phyloP scores from a whole-genome alignment of 495 filamentous ascomycete genomes.

The Tetracladium marchalianum region DNA sequence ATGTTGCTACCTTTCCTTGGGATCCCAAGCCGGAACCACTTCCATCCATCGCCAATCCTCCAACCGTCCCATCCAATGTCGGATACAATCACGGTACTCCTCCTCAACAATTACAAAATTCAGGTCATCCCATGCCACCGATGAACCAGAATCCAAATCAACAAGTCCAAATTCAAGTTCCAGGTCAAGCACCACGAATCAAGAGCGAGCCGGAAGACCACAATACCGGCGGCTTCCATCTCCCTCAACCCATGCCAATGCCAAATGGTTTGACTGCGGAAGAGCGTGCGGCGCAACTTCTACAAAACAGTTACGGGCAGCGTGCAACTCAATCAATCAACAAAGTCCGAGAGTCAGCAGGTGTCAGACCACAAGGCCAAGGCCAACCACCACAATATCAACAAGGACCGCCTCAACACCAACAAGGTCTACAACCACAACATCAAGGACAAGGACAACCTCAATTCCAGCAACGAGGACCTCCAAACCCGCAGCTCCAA shows the following conservation, averaged over 20 bases:
- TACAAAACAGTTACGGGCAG: conserved; percentile 62
- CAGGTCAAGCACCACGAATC: conserved; percentile 33
- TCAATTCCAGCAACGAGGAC: conserved; percentile 24
- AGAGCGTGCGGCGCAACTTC: conserved; percentile 53
- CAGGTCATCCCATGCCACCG: conserved; percentile 4
- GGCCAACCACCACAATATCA: conserved; percentile 36
- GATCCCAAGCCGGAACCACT: conserved; percentile 59
- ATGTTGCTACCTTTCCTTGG: conserved; percentile 89
- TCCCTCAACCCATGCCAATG: conserved; percentile 16
- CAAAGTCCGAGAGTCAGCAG: conserved; percentile 35
- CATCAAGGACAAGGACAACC: conserved; percentile 31
- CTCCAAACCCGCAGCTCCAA: conserved; percentile 7
- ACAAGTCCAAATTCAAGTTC: background rate
- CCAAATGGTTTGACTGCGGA: conserved; percentile 35
- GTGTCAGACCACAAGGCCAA: conserved; percentile 27
- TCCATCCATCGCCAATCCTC: conserved; percentile 28
- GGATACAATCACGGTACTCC: conserved; percentile 16
- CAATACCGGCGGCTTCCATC: conserved; percentile 23
- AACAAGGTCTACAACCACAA: conserved; percentile 31
- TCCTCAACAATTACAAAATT: conserved; percentile 1
- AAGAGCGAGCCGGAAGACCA: conserved; percentile 62
- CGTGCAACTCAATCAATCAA: conserved; percentile 62
- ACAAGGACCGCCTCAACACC: conserved; percentile 19
- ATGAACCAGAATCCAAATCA: conserved; percentile 6
- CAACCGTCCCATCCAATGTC: conserved; percentile 51